These are phyloP conservation scores for Apiospora koreana DNA, from an alignment of 2,329 filamentous ascomycete species.

Conservation along the genomic window DNA sequence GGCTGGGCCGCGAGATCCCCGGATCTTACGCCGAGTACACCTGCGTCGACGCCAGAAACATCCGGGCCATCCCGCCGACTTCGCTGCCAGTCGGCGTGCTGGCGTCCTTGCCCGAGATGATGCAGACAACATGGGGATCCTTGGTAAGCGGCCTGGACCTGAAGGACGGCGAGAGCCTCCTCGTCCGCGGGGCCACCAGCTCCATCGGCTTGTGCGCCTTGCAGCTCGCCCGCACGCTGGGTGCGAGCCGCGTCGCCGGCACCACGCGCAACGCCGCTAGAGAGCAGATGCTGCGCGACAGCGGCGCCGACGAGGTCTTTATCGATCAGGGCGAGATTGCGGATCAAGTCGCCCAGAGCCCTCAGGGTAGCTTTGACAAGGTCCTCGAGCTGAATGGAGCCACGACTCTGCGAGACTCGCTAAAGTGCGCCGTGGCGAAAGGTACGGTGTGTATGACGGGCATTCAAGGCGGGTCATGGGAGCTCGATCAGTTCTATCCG, in stretches of 20 bases:
- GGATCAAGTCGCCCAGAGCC: slow-evolving; percentile 31
- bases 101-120: slow-evolving; percentile 51
- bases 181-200: slow-evolving; percentile 52
- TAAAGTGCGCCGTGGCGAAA: slow-evolving; percentile 37
- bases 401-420: slow-evolving; percentile 43
- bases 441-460: slow-evolving; percentile 48
- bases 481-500: slow-evolving; percentile 19
- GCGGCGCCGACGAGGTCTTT: slow-evolving; percentile 43
- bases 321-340: slow-evolving; percentile 44
- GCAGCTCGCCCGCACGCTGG: slow-evolving; percentile 43
- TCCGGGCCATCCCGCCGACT: slow-evolving; percentile 34
- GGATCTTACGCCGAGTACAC: slow-evolving; percentile 52
- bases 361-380: slow-evolving; percentile 40
- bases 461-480: slow-evolving; percentile 24
- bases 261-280: slow-evolving; percentile 41
- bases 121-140: slow-evolving; percentile 50
- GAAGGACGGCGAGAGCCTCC: slow-evolving; percentile 39
- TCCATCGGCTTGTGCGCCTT: slow-evolving; percentile 48
- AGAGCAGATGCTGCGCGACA: slow-evolving; percentile 37
- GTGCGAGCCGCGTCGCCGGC: slow-evolving; percentile 36
- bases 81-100: slow-evolving; percentile 33
- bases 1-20: slow-evolving; percentile 46
- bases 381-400: slow-evolving; percentile 48
- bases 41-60: slow-evolving; percentile 41
- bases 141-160: slow-evolving; percentile 41